Evolutionary conservation across 768 basidiomycete species (phyloP).

Genomic region (Russula earlei): DNA sequence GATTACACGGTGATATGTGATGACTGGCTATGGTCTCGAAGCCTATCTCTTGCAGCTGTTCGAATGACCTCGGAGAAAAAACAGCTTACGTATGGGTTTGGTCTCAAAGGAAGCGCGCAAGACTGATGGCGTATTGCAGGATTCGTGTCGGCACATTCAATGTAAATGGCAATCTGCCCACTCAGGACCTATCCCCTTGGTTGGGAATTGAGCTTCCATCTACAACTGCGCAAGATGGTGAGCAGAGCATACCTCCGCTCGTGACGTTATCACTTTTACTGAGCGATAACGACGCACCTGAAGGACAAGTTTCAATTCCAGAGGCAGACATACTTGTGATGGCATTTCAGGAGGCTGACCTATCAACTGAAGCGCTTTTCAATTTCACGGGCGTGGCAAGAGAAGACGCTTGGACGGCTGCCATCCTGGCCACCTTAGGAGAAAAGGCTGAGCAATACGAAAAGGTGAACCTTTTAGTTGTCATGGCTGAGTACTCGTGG

Average conservation of each 20-base stretch:
- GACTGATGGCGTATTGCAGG: conserved; percentile 27
- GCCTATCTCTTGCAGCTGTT: conserved; percentile 10
- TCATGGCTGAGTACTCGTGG: not conserved
- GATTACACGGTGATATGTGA: conserved; percentile 54
- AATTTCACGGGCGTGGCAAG: conserved; percentile 53
- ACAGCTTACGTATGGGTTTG: conserved; percentile 18
- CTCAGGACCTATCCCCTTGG: conserved; percentile 65
- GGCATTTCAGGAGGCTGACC: conserved; percentile 74
- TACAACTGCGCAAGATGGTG: not conserved
- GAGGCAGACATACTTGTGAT: conserved; percentile 66
- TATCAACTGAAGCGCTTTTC: conserved; percentile 67
- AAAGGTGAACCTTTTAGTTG: conserved; percentile 37
- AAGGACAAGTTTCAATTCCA: conserved; percentile 12
- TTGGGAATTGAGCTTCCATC: conserved; percentile 28
- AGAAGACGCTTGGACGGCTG: conserved; percentile 64
- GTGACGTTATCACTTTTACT: conserved; percentile 24
- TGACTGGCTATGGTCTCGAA: conserved; percentile 42
- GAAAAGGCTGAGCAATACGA: conserved; percentile 53
- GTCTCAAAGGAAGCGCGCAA: not conserved
- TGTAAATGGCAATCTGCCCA: conserved; percentile 68
- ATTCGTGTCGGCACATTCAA: conserved; percentile 76
- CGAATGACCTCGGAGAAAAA: not conserved
- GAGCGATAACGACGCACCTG: conserved; percentile 6
- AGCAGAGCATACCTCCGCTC: conserved; percentile 20
- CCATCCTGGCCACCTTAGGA: conserved; percentile 62